Conservation (phyloP, 2,329 filamentous ascomycete genomes). For the Cyphellophora europaea region DNA sequence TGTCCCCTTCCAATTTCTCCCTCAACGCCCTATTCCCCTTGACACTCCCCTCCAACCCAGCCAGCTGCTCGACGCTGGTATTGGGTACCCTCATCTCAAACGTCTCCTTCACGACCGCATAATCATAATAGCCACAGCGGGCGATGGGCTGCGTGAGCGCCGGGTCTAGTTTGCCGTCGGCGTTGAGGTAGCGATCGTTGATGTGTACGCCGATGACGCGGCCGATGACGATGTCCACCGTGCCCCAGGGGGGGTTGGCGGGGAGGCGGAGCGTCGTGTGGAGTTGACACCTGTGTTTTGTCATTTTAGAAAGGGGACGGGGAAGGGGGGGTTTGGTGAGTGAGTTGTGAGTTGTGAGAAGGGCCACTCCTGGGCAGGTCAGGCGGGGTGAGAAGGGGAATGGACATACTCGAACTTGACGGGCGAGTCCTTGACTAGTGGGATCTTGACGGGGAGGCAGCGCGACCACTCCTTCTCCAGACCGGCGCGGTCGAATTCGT, state of each 20-base stretch:
- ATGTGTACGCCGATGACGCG: constrained; percentile 50
- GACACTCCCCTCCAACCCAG: constrained; percentile 30
- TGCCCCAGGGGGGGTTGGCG: constrained; percentile 48
- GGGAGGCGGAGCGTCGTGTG: constrained; percentile 46
- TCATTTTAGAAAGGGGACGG: too few relatives aligned
- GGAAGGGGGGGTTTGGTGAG: too few relatives aligned
- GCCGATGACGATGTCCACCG: constrained; percentile 49
- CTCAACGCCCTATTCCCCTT: constrained; percentile 21
- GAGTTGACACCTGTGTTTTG: too few relatives aligned
- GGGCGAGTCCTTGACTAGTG: constrained; percentile 45
- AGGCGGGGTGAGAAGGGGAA: too few relatives aligned
- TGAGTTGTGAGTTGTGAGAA: too few relatives aligned
- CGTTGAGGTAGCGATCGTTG: constrained; percentile 43
- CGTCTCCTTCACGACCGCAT: constrained; percentile 44
- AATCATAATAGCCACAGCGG: constrained; percentile 51
- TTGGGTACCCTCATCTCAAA: constrained; percentile 50
- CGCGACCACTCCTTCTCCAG: constrained; percentile 39
- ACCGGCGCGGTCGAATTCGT: constrained; percentile 45
- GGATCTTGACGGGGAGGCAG: constrained; percentile 27
- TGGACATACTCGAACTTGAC: constrained; percentile 54
- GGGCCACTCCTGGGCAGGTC: too few relatives aligned
- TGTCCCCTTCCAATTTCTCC: constrained; percentile 5
- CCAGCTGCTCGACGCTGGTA: constrained; percentile 24
- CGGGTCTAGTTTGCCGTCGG: constrained; percentile 46
- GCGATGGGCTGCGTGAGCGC: constrained; percentile 50